Base-by-base conservation (phyloP, 192 early-diverging fungal genomes). In the Linnemannia exigua region DNA sequence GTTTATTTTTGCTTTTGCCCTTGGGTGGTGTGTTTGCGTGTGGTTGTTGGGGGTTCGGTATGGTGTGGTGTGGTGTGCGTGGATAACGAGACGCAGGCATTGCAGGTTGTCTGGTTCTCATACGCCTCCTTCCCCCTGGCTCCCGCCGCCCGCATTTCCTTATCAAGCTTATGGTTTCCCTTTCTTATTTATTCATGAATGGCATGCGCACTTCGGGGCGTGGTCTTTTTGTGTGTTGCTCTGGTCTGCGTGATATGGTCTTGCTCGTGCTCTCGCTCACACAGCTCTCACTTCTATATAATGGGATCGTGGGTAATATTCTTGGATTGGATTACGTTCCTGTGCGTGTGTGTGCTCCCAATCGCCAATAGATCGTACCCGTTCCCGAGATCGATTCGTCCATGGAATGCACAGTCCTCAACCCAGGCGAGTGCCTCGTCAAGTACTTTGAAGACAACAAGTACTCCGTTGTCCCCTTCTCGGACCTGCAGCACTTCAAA, bases 371-470 rank as follows among this genome's bases (percentile, higher is more conserved):
- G 84, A 86, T 86, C 54, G 84, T 86, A 4, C 84, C 84, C 20
- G 84, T 86, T 7, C 78, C 84, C 22, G 84, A 86, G 75, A 86
- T 86, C 71, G 84, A 86, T 37, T 86, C 84, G 11, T 76, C 84
- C 0, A 86, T 86, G 84, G 84, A 80, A 15, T 79, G 74, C 48
- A 76, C 74, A 31, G 69, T 73, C 61, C 70, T 86, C 38, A 73
- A 80, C 50, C 78, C 77, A 2, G 84, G 84, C 54, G 84, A 86
- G 70, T 86, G 84, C 66, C 75, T 86, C 20, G 84, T 86, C 74
- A 86, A 86, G 76, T 86, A 86, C 66, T 86, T 86, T 74, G 84
- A 86, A 31, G 84, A 86, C 66, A 86, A 86, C 78, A 86, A 79
- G 47, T 86, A 86, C 66, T 86, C 84, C 5, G 84, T 86, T 36